Conservation (phyloP, 2,329 filamentous ascomycete genomes). For the Boeremia lycopersici region DNA sequence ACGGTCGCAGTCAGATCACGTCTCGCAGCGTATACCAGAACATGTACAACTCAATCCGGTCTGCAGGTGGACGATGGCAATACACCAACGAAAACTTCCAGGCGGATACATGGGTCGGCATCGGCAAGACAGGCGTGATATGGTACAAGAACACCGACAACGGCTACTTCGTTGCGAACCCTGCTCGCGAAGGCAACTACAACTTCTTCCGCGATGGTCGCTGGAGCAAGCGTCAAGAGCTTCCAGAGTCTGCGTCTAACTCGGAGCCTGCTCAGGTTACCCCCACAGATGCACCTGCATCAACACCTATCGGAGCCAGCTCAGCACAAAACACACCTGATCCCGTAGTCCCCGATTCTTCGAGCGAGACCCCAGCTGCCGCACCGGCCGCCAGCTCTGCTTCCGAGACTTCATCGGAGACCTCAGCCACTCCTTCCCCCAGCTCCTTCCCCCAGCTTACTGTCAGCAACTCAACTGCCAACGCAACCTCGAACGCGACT, state of each 20-base stretch:
- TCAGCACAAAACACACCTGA: slow-evolving; percentile 10
- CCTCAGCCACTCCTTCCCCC: not conserved
- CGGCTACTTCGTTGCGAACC: slow-evolving; percentile 3
- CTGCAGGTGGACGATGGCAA: slow-evolving; percentile 8
- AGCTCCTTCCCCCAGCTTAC: not conserved
- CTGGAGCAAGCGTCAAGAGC: slow-evolving; percentile 7
- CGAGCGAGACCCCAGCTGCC: not conserved
- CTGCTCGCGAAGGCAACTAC: slow-evolving; percentile 12
- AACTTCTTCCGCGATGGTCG: slow-evolving; percentile 9
- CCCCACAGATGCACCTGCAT: not conserved
- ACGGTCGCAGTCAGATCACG: slow-evolving; percentile 2
- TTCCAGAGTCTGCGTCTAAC: not conserved
- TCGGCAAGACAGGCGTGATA: not conserved
- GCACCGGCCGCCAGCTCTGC: not conserved
- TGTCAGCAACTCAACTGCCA: slow-evolving; percentile 1
- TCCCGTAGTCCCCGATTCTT: not conserved
- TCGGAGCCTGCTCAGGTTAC: not conserved
- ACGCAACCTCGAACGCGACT: slow-evolving; percentile 6
- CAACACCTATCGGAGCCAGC: not conserved
- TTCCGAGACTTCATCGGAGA: not conserved
- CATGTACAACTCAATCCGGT: slow-evolving; percentile 12
- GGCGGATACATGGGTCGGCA: not conserved
- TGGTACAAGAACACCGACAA: slow-evolving; percentile 10
- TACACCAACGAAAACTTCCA: slow-evolving; percentile 12
- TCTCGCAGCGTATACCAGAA: slow-evolving; percentile 11